phyloP scores from a whole-genome alignment of 2,329 filamentous ascomycete species.

The Acrocalymma vagum region DNA sequence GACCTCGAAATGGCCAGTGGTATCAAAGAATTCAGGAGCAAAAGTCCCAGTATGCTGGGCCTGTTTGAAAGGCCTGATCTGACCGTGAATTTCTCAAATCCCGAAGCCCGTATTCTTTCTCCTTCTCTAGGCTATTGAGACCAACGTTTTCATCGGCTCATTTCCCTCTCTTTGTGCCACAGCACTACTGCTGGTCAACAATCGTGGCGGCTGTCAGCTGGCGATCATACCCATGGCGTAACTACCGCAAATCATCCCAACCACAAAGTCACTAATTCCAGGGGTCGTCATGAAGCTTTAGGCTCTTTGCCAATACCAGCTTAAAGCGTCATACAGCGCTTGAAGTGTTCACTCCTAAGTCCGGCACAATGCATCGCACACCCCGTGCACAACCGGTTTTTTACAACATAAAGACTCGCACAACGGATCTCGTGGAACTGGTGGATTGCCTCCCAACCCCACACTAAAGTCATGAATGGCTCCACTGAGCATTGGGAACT shows the following conservation, averaged over 20 bases:
- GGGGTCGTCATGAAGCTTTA: slow-evolving; percentile 6
- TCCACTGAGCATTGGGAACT: slow-evolving; percentile 14
- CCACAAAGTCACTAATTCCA: slow-evolving; percentile 13
- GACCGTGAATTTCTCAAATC: slow-evolving; percentile 2
- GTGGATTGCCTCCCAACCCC: slow-evolving; percentile 32
- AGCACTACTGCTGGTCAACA: slow-evolving; percentile 23
- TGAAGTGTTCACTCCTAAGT: too few species aligned
- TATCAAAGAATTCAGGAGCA: too few species aligned
- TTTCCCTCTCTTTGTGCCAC: slow-evolving; percentile 10
- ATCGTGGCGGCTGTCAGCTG: slow-evolving; percentile 33
- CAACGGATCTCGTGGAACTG: slow-evolving; percentile 40
- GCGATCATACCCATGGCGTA: slow-evolving; percentile 19
- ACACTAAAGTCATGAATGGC: slow-evolving; percentile 23
- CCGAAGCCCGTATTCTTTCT: slow-evolving; percentile 11
- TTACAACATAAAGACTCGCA: slow-evolving; percentile 35
- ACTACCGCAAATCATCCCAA: slow-evolving; percentile 12
- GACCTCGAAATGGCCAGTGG: slow-evolving; percentile 7
- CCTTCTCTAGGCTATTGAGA: slow-evolving; percentile 10
- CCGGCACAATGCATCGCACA: slow-evolving; percentile 21
- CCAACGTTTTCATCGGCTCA: slow-evolving; percentile 2
- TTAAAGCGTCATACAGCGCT: too few species aligned
- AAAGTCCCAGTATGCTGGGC: slow-evolving; percentile 13
- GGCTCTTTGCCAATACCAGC: too few species aligned
- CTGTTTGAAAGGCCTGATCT: slow-evolving; percentile 10
- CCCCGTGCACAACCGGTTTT: slow-evolving; percentile 20